phyloP scores from a whole-genome alignment of 2,329 filamentous ascomycete genomes.

The Trichoderma hamatum region DNA sequence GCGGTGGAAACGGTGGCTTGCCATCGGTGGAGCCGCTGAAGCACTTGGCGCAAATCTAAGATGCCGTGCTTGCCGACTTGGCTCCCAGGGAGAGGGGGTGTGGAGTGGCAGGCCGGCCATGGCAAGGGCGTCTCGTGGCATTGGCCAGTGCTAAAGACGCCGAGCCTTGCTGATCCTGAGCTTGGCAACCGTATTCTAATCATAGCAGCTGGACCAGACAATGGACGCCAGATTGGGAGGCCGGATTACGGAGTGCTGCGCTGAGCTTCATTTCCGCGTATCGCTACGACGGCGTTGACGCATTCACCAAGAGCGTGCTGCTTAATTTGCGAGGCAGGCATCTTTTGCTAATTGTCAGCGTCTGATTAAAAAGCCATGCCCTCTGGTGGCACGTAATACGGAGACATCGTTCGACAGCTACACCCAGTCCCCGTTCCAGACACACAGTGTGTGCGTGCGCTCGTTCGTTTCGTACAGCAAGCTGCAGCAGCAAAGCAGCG shows the following conservation, averaged over 20 bases:
- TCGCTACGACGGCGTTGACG: neutral
- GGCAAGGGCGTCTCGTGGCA: conserved; percentile 24
- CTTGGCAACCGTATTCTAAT: conserved; percentile 10
- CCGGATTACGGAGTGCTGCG: neutral
- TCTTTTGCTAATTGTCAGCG: neutral
- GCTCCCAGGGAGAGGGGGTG: conserved; percentile 21
- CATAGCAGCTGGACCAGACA: neutral
- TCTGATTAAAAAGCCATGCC: neutral
- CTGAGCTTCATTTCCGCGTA: neutral
- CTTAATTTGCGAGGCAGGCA: too few species aligned
- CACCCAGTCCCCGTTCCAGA: neutral
- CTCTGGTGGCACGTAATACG: neutral
- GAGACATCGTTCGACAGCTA: neutral
- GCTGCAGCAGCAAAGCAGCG: too few species aligned
- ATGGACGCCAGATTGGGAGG: neutral
- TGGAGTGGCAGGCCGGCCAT: neutral
- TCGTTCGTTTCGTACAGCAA: too few species aligned
- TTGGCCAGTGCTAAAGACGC: conserved; percentile 10
- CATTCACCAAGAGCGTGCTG: too few species aligned
- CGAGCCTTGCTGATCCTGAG: conserved; percentile 14
- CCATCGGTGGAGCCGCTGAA: conserved; percentile 13
- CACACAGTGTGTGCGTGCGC: neutral
- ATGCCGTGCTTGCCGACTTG: conserved; percentile 29
- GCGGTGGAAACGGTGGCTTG: conserved; percentile 23
- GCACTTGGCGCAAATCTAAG: conserved; percentile 25